Evolutionary conservation across 176 grass and related monocot genomes (phyloP).

Genomic region (Hordeum marinum): DNA sequence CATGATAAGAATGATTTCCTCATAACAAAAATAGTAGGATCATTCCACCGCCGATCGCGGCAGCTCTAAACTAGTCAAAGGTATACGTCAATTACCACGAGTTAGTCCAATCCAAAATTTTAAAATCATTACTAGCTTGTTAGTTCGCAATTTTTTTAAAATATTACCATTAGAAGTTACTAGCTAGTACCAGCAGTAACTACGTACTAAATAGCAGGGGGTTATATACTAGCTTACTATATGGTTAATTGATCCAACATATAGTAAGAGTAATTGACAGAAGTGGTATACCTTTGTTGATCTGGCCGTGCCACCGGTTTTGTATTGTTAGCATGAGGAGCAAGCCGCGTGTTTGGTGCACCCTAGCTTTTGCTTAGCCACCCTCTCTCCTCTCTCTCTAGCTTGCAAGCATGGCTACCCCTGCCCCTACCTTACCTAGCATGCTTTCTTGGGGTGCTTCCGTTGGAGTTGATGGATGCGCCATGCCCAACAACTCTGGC

Average conservation of each 20-base stretch:
- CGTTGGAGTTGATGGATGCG: slow-evolving; percentile 15
- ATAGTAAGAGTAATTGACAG: not conserved
- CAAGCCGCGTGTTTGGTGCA: slow-evolving; percentile 53
- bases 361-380: slow-evolving; percentile 20
- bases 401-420: slow-evolving; percentile 46
- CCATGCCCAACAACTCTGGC: slow-evolving; percentile 23
- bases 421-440: not conserved
- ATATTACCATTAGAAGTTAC: too few relatives aligned
- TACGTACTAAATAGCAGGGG: too few relatives aligned
- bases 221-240: too few relatives aligned
- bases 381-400: not conserved
- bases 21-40: too few relatives aligned
- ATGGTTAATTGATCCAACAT: not conserved
- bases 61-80: not conserved
- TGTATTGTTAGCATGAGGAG: slow-evolving; percentile 18
- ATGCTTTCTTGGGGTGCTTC: slow-evolving; percentile 3
- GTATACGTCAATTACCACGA: not conserved
- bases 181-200: too few relatives aligned
- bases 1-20: not conserved
- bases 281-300: not conserved
- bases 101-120: too few relatives aligned
- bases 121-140: too few relatives aligned
- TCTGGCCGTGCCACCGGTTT: not conserved
- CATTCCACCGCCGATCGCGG: not conserved
- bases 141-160: too few relatives aligned